These are phyloP conservation scores for Mucor indicus DNA, from an alignment of 371 early-diverging fungal genomes.

Conservation along the genomic window DNA sequence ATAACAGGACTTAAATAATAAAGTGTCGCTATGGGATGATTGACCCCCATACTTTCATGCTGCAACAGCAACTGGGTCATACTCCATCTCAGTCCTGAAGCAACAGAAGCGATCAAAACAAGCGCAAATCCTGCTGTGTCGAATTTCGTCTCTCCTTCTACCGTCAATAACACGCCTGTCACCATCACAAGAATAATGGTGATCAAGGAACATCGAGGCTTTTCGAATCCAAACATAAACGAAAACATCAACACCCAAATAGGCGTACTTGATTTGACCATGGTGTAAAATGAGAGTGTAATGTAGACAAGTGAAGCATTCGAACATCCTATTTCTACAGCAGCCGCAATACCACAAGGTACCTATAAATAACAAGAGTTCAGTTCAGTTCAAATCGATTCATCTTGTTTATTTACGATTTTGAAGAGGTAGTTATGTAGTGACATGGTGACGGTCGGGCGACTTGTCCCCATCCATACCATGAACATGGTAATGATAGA, in stretches of 20 bases:
- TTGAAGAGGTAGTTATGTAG: conserved; percentile 44
- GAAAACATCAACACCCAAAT: conserved; percentile 88
- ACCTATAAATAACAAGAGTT: too few species aligned
- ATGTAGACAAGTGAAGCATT: conserved; percentile 80
- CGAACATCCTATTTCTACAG: conserved; percentile 84
- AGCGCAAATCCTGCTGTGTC: conserved; percentile 59
- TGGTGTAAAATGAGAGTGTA: conserved; percentile 88
- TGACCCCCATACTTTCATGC: conserved; percentile 61
- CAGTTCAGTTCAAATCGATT: not conserved
- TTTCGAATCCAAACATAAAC: conserved; percentile 82
- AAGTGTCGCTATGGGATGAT: conserved; percentile 73
- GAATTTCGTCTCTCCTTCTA: conserved; percentile 73
- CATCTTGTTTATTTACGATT: conserved; percentile 32
- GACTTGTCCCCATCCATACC: conserved; percentile 29
- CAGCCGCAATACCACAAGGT: conserved; percentile 88
- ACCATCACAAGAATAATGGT: conserved; percentile 75
- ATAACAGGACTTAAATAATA: conserved; percentile 67
- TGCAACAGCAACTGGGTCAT: conserved; percentile 81
- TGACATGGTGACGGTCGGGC: conserved; percentile 11
- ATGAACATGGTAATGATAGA: conserved; percentile 49
- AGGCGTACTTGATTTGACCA: conserved; percentile 87
- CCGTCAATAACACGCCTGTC: conserved; percentile 81
- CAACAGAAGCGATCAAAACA: conserved; percentile 69
- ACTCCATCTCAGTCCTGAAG: conserved; percentile 81
- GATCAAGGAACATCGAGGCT: conserved; percentile 59